phyloP scores from a whole-genome alignment of 805 yeast species.

The Zygoascus ofunaensis region DNA sequence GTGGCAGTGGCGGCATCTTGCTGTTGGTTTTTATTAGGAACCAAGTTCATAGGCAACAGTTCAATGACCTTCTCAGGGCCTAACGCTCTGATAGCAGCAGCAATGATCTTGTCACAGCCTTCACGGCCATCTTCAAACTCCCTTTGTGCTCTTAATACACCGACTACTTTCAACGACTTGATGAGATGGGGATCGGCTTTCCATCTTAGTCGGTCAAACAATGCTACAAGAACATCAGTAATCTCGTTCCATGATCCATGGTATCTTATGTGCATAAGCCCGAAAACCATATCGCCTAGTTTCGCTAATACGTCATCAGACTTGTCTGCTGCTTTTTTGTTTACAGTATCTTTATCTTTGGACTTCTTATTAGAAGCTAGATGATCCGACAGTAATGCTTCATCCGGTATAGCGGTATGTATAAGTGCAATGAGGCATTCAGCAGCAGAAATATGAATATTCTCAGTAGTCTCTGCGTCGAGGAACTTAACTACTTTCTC shows the following conservation, averaged over 20 bases:
- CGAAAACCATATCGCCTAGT: conserved; percentile 47
- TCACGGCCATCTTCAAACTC: conserved; percentile 52
- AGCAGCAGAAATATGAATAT: conserved; percentile 64
- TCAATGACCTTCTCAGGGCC: conserved; percentile 81
- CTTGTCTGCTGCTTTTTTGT: conserved; percentile 38
- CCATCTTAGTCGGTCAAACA: conserved; percentile 53
- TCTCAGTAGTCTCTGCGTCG: conserved; percentile 50
- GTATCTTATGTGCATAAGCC: conserved; percentile 61
- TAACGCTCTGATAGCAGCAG: conserved; percentile 65
- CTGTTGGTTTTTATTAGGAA: conserved; percentile 26
- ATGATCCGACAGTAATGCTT: conserved; percentile 34
- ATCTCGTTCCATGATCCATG: conserved; percentile 69
- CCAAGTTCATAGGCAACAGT: conserved; percentile 66
- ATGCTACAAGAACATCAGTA: conserved; percentile 54
- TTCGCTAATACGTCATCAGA: conserved; percentile 33
- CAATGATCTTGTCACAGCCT: conserved; percentile 73
- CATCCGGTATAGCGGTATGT: conserved; percentile 57
- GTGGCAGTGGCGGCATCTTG: conserved; percentile 46
- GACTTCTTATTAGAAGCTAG: conserved; percentile 27
- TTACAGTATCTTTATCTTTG: no score
- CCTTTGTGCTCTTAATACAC: conserved; percentile 79
- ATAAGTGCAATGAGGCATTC: conserved; percentile 78
- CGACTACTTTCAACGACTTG: conserved; percentile 59
- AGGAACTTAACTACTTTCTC: conserved; percentile 55
- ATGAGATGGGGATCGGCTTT: conserved; percentile 66